phyloP scores from a whole-genome alignment of 2,329 filamentous ascomycete genomes.

The Raffaelea ambrosiae region DNA sequence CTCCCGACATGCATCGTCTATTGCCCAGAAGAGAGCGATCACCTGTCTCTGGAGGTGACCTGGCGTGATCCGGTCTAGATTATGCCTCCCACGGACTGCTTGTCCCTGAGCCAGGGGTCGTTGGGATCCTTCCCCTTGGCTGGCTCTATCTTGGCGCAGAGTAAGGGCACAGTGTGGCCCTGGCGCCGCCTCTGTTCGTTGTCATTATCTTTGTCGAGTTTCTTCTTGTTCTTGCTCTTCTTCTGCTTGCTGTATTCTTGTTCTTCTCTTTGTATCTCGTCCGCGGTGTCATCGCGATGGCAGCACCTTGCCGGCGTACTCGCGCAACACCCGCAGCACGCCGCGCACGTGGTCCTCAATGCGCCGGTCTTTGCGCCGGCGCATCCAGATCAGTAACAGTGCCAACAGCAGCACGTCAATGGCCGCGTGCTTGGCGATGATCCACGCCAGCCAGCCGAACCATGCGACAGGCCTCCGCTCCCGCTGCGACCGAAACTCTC shows the following conservation, averaged over 20 bases:
- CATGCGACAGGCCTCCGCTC: conserved; percentile 59
- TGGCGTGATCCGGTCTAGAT: too few species aligned
- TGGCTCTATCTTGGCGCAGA: too few species aligned
- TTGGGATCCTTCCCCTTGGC: too few species aligned
- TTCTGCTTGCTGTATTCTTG: background rate
- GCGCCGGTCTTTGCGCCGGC: conserved; percentile 59
- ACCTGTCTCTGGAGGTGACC: too few species aligned
- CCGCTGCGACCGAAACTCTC: conserved; percentile 60
- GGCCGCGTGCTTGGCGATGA: conserved; percentile 62
- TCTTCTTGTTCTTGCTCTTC: conserved; percentile 6
- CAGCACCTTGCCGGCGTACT: conserved; percentile 51
- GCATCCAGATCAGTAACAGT: conserved; percentile 63
- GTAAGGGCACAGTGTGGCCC: too few species aligned
- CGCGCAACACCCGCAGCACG: conserved; percentile 45
- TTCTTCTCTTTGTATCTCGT: conserved; percentile 9
- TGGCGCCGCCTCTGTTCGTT: too few species aligned
- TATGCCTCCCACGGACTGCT: too few species aligned
- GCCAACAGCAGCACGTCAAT: conserved; percentile 61
- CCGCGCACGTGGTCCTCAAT: conserved; percentile 67
- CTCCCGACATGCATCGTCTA: too few species aligned
- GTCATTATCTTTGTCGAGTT: too few species aligned
- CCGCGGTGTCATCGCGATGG: conserved; percentile 44
- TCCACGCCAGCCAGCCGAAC: conserved; percentile 63
- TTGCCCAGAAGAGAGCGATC: too few species aligned
- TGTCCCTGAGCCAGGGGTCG: too few species aligned